Conservation (phyloP, 352 stramenopile species). For the Phytophthora nicotianae region DNA sequence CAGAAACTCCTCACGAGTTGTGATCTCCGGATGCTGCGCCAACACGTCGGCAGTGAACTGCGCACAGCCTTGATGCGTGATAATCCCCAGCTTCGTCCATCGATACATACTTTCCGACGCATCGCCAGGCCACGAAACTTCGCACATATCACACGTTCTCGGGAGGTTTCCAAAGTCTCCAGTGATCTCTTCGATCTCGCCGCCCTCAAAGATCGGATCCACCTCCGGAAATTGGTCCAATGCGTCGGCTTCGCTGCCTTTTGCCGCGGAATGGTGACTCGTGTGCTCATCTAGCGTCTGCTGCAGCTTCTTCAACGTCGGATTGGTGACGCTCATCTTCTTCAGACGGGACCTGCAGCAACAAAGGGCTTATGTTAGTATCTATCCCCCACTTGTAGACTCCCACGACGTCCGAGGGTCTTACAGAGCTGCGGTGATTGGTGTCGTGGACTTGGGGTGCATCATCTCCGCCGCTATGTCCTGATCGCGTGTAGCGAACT, state of each 20-base stretch:
- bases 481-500: slow-evolving; percentile 65
- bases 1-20: slow-evolving; percentile 56
- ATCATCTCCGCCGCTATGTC: slow-evolving; percentile 74
- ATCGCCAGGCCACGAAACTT: slow-evolving; percentile 84
- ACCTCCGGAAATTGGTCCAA: slow-evolving; percentile 66
- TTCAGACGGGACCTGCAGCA: slow-evolving; percentile 62
- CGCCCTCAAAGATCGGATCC: slow-evolving; percentile 77
- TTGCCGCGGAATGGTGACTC: slow-evolving; percentile 34
- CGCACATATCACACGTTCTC: slow-evolving; percentile 77
- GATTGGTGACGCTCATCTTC: slow-evolving; percentile 65
- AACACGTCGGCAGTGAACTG: slow-evolving; percentile 81
- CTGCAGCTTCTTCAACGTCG: slow-evolving; percentile 73
- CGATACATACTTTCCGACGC: slow-evolving; percentile 58
- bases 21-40: slow-evolving; percentile 60
- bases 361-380: not conserved
- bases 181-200: slow-evolving; percentile 57
- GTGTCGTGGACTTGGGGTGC: slow-evolving; percentile 51
- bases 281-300: slow-evolving; percentile 73
- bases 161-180: slow-evolving; percentile 14
- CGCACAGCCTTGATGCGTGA: slow-evolving; percentile 76
- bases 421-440: slow-evolving; percentile 66
- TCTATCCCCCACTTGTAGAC: not conserved
- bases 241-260: slow-evolving; percentile 44
- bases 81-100: slow-evolving; percentile 50
- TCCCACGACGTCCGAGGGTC: not conserved